phyloP scores from a whole-genome alignment of 1,139 yeast genomes.

The Blastobotrys raffinosifermentans region DNA sequence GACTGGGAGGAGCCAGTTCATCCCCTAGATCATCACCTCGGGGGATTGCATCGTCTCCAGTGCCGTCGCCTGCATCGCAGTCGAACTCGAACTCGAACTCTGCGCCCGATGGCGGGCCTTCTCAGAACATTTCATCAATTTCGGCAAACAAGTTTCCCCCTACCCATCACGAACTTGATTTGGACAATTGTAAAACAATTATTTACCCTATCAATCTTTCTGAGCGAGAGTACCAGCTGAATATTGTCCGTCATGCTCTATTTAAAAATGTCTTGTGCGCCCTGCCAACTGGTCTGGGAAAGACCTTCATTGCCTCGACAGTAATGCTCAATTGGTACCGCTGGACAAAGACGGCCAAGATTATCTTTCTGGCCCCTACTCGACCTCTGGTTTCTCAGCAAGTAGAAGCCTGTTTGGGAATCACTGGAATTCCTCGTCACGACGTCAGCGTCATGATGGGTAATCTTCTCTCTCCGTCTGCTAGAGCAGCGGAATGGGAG shows the following conservation, averaged over 20 bases:
- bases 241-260: constrained; percentile 68
- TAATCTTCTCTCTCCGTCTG: constrained; percentile 17
- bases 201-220: constrained; percentile 83
- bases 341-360: constrained; percentile 73
- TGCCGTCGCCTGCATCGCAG: too few relatives aligned
- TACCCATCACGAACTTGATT: constrained; percentile 40
- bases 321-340: constrained; percentile 85
- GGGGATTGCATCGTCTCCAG: too few relatives aligned
- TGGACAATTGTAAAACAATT: constrained; percentile 43
- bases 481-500: constrained; percentile 67
- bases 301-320: constrained; percentile 91
- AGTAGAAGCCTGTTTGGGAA: constrained; percentile 84
- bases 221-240: constrained; percentile 80
- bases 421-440: constrained; percentile 72
- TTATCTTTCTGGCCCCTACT: constrained; percentile 95
- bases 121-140: neutral
- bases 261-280: constrained; percentile 78
- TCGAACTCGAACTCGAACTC: too few relatives aligned
- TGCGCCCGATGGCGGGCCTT: too few relatives aligned
- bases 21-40: too few relatives aligned
- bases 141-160: constrained; percentile 3
- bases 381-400: constrained; percentile 97
- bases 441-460: constrained; percentile 71
- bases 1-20: too few relatives aligned
- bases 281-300: constrained; percentile 95